Base-by-base conservation (phyloP, 108 stramenopile genomes). In the Pseudonitzschia pungens region DNA sequence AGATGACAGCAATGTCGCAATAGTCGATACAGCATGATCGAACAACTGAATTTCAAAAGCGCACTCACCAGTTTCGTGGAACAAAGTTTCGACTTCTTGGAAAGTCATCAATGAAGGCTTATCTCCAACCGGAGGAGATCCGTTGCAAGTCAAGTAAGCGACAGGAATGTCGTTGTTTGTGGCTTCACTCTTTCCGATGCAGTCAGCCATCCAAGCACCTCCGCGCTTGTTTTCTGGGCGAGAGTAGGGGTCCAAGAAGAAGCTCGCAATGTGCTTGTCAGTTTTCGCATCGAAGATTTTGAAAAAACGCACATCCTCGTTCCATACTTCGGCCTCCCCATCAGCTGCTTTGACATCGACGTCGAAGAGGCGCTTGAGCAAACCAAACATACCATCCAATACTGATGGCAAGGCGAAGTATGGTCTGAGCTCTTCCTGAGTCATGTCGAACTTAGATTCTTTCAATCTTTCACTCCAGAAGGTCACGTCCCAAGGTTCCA, bases 71-170 rank as follows among this genome's bases (percentile, higher is more conserved):
- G 91, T 86, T 77, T 99, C 99, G 59, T 99, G 99, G 76, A 98
- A 98, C 43, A 99, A 83, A 12, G 99, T 99, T 71, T 97, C 94
- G 27, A 98, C 98, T 79, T 99, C 97, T 20, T 91, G 81, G 79
- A 99, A 99, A 9, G 98, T 97, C 99, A 99, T 98, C 65, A 99
- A 92, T 52, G 91, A 91, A 21, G 99, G 99, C 70, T 86, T 94
- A 42, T 91, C 86, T 21, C 90, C 97, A 18, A 98, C 92, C 16
- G 98, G 99, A 29, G 98, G 97, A 43, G 93, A 92, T n/a, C 97
- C 98, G 68, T 99, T 99, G 92, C 98, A 98, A 9, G 97, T 98
- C 64, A 99, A 74, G 84, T 99, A 97, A 1, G 99, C 99, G 16
- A 98, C 97, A 5, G 99, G 98, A 54, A 89, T 76, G 40, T 94